Conservation (phyloP, 2,329 filamentous ascomycete species). For the Nothophoma quercina region DNA sequence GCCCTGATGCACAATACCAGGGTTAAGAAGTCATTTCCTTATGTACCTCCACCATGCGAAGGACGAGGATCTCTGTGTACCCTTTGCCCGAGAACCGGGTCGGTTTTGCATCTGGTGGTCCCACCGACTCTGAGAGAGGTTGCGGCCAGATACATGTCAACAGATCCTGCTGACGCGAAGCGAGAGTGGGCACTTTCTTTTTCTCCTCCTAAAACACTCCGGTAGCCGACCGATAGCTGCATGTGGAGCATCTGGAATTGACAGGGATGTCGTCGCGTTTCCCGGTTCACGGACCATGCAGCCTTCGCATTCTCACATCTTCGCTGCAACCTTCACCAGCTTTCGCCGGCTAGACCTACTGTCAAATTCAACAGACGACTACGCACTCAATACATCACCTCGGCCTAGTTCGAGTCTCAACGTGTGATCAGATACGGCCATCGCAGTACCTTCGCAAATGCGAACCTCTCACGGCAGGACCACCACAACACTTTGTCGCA, state of each 20-base stretch:
- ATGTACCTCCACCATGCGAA: constrained; percentile 16
- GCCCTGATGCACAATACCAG: constrained; percentile 20
- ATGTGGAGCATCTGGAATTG: constrained; percentile 10
- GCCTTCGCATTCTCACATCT: constrained; percentile 4
- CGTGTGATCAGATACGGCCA: background rate
- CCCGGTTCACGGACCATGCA: constrained; percentile 7
- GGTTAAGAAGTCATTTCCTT: constrained; percentile 22
- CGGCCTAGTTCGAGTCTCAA: background rate
- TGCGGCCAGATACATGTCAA: constrained; percentile 18
- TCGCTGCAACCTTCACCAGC: background rate
- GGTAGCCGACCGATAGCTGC: constrained; percentile 3
- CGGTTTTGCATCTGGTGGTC: constrained; percentile 14
- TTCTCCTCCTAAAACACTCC: constrained; percentile 1
- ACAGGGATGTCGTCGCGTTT: constrained; percentile 2
- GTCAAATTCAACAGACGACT: background rate
- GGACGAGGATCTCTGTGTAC: constrained; percentile 13
- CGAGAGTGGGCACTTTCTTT: constrained; percentile 4
- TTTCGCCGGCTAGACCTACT: background rate
- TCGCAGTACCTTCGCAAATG: constrained; percentile 1
- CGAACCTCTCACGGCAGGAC: constrained; percentile 4
- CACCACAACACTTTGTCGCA: constrained; percentile 3
- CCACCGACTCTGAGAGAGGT: constrained; percentile 4
- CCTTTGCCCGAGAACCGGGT: constrained; percentile 1
- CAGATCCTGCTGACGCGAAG: constrained; percentile 6
- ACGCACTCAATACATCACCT: background rate